Conservation (phyloP, 441 rosid genomes). For the Mallotus japonicus region DNA sequence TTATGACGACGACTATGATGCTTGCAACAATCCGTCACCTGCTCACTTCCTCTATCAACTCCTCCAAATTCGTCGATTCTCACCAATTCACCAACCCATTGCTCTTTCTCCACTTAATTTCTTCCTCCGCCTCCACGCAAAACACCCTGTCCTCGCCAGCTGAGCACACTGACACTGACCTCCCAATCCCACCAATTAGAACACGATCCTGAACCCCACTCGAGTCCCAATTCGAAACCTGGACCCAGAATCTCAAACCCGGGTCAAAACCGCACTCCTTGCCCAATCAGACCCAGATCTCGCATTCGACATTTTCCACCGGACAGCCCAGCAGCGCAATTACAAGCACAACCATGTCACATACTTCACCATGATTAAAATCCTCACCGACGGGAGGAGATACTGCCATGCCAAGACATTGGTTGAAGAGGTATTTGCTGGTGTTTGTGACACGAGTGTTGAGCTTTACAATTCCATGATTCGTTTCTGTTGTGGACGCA, state of each 20-base stretch:
- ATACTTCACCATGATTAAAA: slow-evolving; percentile 61
- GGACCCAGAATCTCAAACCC: slow-evolving; percentile 76
- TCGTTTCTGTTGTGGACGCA: slow-evolving; percentile 75
- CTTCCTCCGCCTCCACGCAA: slow-evolving; percentile 24
- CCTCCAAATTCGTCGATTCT: slow-evolving; percentile 1
- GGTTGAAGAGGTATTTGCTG: slow-evolving; percentile 72
- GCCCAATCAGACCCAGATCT: slow-evolving; percentile 85
- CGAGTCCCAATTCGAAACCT: slow-evolving; percentile 69
- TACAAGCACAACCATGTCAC: slow-evolving; percentile 65
- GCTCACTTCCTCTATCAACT: neutral
- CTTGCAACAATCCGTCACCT: neutral
- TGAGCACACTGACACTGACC: neutral
- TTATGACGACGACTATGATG: too few species aligned
- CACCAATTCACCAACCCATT: slow-evolving; percentile 12
- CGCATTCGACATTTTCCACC: slow-evolving; percentile 81
- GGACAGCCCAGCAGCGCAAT: slow-evolving; percentile 73
- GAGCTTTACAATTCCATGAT: slow-evolving; percentile 69
- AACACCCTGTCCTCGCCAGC: neutral
- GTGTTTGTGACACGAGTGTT: slow-evolving; percentile 64
- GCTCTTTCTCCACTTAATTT: slow-evolving; percentile 22
- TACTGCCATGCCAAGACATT: slow-evolving; percentile 66
- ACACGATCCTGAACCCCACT: slow-evolving; percentile 64
- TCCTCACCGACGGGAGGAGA: slow-evolving; percentile 53
- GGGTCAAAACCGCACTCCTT: slow-evolving; percentile 64
- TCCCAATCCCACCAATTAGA: slow-evolving; percentile 21